These are phyloP conservation scores for Hanseniaspora meyeri DNA, from an alignment of 805 yeast genomes.

Conservation along the genomic window DNA sequence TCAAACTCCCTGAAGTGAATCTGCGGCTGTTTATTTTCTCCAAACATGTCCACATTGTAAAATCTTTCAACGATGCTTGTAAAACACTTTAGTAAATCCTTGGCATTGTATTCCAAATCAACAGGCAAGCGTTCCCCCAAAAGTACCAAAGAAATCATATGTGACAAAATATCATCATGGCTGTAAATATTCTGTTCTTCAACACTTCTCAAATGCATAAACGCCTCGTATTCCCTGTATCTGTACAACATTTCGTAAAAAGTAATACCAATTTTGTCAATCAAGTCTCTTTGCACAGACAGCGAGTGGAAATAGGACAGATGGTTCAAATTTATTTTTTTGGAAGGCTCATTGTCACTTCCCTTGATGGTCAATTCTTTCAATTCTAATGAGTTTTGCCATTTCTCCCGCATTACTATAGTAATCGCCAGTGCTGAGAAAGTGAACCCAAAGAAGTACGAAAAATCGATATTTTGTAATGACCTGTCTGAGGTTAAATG, in stretches of 20 bases:
- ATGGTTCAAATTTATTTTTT: constrained; percentile 5
- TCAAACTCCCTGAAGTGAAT: constrained; percentile 12
- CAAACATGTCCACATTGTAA: constrained; percentile 8
- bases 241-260: constrained; percentile 10
- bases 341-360: background rate
- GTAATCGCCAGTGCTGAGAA: constrained; percentile 6
- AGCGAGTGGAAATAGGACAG: constrained; percentile 10
- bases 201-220: background rate
- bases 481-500: background rate
- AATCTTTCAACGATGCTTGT: constrained; percentile 6
- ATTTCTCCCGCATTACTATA: constrained; percentile 7
- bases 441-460: constrained; percentile 1
- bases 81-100: constrained; percentile 1
- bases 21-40: constrained; percentile 8
- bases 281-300: constrained; percentile 10
- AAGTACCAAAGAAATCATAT: constrained; percentile 4
- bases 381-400: background rate
- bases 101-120: background rate
- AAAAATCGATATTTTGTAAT: background rate
- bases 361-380: background rate
- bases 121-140: background rate
- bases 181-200: background rate
- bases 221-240: background rate
- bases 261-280: constrained; percentile 9
- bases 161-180: constrained; percentile 6